phyloP scores from a whole-genome alignment of 768 basidiomycete species.

The Agaricus subrufescens region DNA sequence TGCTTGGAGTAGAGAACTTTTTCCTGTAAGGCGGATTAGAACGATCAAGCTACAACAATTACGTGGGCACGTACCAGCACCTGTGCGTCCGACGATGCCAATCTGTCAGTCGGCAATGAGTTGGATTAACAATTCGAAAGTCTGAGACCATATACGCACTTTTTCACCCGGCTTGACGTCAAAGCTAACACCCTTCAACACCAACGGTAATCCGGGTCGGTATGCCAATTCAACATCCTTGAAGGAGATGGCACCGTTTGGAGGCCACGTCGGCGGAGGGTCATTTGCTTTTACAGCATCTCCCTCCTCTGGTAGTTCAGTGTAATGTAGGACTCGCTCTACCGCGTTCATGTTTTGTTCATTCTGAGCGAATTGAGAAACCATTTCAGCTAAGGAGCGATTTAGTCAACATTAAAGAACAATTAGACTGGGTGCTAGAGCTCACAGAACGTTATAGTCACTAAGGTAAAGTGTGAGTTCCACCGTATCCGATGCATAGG shows the following conservation, averaged over 20 bases:
- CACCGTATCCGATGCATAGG: not conserved
- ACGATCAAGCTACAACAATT: not conserved
- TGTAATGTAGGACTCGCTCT: conserved; percentile 67
- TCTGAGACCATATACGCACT: conserved; percentile 25
- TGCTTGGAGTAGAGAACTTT: conserved; percentile 54
- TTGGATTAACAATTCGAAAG: not conserved
- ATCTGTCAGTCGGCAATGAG: conserved; percentile 20
- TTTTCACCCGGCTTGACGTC: conserved; percentile 58
- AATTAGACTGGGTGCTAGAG: not conserved
- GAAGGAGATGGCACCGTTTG: conserved; percentile 50
- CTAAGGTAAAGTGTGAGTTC: conserved; percentile 17
- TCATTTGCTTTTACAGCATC: conserved; percentile 36
- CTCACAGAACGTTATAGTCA: conserved; percentile 44
- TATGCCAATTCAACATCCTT: conserved; percentile 53
- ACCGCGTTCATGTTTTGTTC: conserved; percentile 74
- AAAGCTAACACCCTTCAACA: conserved; percentile 59
- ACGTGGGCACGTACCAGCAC: conserved; percentile 26
- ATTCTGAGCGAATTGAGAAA: conserved; percentile 51
- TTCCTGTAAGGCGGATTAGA: conserved; percentile 27
- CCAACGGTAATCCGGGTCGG: conserved; percentile 57
- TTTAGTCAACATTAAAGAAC: not conserved
- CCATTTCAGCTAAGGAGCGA: conserved; percentile 40
- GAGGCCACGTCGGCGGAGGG: conserved; percentile 45
- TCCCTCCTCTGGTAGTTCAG: conserved; percentile 56
- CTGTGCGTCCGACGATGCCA: conserved; percentile 45